A percentile compares a stretch with the other conserved stretches of the same genome.
These are phyloP conservation scores for Globisporangium cystogenes DNA, from an alignment of 352 stramenopile genomes.

Conservation along the genomic window DNA sequence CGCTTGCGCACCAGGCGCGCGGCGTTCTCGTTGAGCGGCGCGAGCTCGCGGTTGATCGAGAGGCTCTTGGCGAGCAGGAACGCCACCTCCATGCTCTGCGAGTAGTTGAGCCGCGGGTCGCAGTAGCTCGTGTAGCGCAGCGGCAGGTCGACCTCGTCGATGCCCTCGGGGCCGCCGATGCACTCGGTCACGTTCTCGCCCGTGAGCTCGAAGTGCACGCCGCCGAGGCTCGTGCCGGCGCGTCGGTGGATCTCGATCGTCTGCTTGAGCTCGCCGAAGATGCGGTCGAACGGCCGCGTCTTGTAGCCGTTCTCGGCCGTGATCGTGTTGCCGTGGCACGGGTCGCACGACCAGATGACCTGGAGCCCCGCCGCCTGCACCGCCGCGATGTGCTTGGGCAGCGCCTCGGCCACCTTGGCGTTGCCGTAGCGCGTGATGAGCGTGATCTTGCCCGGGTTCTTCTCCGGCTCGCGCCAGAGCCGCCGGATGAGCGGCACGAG, in stretches of 20 bases:
- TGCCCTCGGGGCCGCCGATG: conserved; percentile 92
- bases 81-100: conserved; percentile 97
- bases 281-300: conserved; percentile 95
- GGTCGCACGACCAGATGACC: conserved; percentile 97
- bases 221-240: conserved; percentile 91
- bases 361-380: conserved; percentile 93
- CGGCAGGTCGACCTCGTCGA: conserved; percentile 92
- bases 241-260: conserved; percentile 98
- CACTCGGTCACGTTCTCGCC: conserved; percentile 99
- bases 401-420: conserved; percentile 88
- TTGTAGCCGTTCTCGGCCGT: conserved; percentile 96
- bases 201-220: conserved; percentile 97
- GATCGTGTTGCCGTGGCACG: conserved; percentile 98
- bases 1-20: conserved; percentile 49
- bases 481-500: conserved; percentile 94
- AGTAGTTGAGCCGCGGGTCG: conserved; percentile 98
- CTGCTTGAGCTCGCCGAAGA: conserved; percentile 95
- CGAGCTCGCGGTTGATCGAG: conserved; percentile 59
- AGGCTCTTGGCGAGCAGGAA: conserved; percentile 95
- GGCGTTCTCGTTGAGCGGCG: conserved; percentile 53
- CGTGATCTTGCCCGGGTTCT: conserved; percentile 95
- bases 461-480: conserved; percentile 91
- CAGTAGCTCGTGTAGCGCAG: conserved; percentile 96
- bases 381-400: conserved; percentile 94
- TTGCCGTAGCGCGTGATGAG: conserved; percentile 98